Base-by-base conservation (phyloP, 2,329 filamentous ascomycete species). In the Tothia fuscella region DNA sequence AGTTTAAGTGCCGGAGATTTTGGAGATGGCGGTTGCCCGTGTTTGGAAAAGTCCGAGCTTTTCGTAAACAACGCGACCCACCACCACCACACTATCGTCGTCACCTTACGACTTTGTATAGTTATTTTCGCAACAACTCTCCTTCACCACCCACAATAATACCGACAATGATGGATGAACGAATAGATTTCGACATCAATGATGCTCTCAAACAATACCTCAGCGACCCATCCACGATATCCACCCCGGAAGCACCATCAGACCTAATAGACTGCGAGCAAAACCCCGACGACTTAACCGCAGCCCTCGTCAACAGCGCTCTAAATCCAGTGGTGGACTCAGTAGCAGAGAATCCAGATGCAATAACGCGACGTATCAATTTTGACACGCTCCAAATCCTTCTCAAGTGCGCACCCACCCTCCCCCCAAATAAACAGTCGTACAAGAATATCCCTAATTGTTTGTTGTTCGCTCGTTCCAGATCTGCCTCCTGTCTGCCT, bases 341-440 rank as follows among this genome's bases (percentile, higher is more conserved):
- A 22, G 78, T 98, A 21, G 87, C 88, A 42, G 87, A 93, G 56
- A 93, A 81, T 57, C 87, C 91, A 38, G 89, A 95, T 62, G 82
- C 83, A 46, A 80, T 98, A 50, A 79, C 78, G 48, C 80, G 80
- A 62, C 75, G 78, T 54, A 74, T 78, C 39, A 74, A 80, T 49
- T 88, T 96, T 66, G 89, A 98, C 67, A 94, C 88, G 47, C 63
- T 98, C 52, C 89, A 95, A 62, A 94, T 94, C 57, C 69, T 98
- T 46, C 73, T 98, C 67, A 98, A 98, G 89, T 96, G 77, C 70
- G 86, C 76, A 56, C 72, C 75, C 64, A 71, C 66, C 57, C 58
- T 55, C 54, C 50, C 54, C 45, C 52, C 48, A 42, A 43, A 55
- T 49, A 46, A 53, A 39, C 49, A 53, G 48, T 49, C 53, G 51